A percentile compares a stretch with the other conserved stretches of the same genome.
phyloP scores from a whole-genome alignment of 352 stramenopile species.

The Globisporangium heterothallicum region DNA sequence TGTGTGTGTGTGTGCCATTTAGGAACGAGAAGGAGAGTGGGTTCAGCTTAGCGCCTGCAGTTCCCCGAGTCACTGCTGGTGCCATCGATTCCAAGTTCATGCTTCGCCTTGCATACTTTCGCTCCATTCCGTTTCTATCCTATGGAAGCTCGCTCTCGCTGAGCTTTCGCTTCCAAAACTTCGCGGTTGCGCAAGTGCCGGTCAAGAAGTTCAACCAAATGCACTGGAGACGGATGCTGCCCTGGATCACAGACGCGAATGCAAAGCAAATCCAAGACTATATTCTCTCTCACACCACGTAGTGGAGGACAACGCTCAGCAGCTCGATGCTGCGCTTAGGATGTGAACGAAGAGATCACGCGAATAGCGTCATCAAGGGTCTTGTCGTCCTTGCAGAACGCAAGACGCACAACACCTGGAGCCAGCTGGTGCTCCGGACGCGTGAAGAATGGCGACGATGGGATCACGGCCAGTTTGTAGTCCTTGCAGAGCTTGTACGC shows the following conservation, averaged over 20 bases:
- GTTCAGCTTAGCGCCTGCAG: constrained; percentile 23
- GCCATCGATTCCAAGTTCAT: constrained; percentile 46
- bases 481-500: constrained; percentile 89
- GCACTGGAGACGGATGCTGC: constrained; percentile 84
- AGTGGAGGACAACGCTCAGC: constrained; percentile 4
- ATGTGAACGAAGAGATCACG: constrained; percentile 55
- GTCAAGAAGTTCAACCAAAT: constrained; percentile 81
- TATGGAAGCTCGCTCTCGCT: constrained; percentile 62
- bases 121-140: constrained; percentile 36
- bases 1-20: neutral
- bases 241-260: constrained; percentile 60
- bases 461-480: constrained; percentile 90
- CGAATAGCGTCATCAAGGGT: constrained; percentile 86
- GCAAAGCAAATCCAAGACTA: constrained; percentile 46
- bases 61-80: neutral
- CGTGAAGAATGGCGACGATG: constrained; percentile 92
- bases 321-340: constrained; percentile 6
- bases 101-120: constrained; percentile 57
- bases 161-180: constrained; percentile 75
- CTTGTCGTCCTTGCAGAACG: constrained; percentile 96
- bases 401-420: constrained; percentile 83
- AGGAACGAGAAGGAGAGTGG: constrained; percentile 30
- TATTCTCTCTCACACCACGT: constrained; percentile 24
- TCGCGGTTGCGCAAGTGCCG: constrained; percentile 47
- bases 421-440: constrained; percentile 73